These are phyloP conservation scores for Paramecium pentaurelia DNA, from an alignment of 73 alveolate genomes.

Conservation along the genomic window DNA sequence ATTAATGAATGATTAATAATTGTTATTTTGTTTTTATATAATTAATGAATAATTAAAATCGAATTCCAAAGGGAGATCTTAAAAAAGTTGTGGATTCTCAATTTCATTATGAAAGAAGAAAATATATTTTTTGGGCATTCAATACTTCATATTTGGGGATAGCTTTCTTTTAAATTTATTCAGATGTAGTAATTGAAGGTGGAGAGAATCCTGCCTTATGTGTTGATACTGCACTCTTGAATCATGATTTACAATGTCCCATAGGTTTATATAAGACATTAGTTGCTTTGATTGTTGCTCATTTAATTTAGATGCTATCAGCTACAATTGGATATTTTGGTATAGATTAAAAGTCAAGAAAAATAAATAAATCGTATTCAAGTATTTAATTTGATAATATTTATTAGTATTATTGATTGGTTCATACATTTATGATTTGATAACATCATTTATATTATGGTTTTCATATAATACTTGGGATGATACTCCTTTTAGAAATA, in stretches of 20 bases:
- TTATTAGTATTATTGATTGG: background rate
- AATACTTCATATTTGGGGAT: slow-evolving; percentile 41
- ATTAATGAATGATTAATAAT: background rate
- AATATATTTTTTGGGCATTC: slow-evolving; percentile 42
- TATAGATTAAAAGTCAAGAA: slow-evolving; percentile 17
- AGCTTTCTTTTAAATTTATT: slow-evolving; percentile 29
- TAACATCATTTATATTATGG: background rate
- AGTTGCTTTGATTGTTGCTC: slow-evolving; percentile 5
- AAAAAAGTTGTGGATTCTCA: slow-evolving; percentile 11
- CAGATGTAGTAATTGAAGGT: slow-evolving; percentile 39
- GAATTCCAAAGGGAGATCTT: slow-evolving; percentile 25
- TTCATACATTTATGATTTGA: background rate
- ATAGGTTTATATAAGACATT: background rate
- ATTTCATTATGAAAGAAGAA: slow-evolving; percentile 37
- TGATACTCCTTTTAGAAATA: slow-evolving; percentile 2
- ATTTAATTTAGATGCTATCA: slow-evolving; percentile 14
- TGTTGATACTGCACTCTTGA: background rate
- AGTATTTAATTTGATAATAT: background rate
- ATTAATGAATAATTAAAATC: background rate
- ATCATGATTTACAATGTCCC: background rate
- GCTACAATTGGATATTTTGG: slow-evolving; percentile 30
- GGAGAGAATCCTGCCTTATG: slow-evolving; percentile 7
- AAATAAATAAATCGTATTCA: slow-evolving; percentile 8
- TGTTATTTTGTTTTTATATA: background rate
- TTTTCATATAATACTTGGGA: slow-evolving; percentile 6